These are phyloP conservation scores for Herpetomonas samuelpessoai DNA, from an alignment of 208 protist species.

Conservation along the genomic window DNA sequence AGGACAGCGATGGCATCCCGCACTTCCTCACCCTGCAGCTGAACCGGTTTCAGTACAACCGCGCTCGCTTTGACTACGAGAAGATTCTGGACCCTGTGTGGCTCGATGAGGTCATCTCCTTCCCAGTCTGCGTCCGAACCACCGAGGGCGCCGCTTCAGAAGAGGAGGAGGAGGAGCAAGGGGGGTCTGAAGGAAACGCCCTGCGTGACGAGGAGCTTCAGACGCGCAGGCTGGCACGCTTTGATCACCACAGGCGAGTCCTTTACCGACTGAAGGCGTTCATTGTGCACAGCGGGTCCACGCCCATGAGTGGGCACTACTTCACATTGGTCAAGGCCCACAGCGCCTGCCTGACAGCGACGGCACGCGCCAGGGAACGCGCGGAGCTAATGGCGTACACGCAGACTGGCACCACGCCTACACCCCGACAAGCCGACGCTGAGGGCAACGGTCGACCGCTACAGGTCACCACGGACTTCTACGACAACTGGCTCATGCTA, in stretches of 20 bases:
- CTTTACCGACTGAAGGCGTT: constrained; percentile 48
- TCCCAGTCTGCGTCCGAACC: constrained; percentile 23
- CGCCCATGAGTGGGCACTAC: constrained; percentile 62
- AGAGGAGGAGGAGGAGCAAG: constrained; percentile 7
- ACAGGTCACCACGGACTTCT: constrained; percentile 12
- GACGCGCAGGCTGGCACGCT: background rate
- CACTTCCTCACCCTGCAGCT: constrained; percentile 57
- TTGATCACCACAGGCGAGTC: constrained; percentile 10
- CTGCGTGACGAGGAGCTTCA: background rate
- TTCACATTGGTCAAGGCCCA: constrained; percentile 30
- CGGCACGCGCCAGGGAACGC: background rate
- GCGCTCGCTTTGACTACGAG: constrained; percentile 21
- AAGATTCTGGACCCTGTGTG: constrained; percentile 50
- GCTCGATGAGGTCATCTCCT: constrained; percentile 46
- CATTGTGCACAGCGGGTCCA: constrained; percentile 69
- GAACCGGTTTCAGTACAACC: constrained; percentile 59
- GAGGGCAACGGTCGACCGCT: background rate
- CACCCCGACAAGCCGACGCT: too few relatives aligned
- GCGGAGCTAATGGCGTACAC: background rate
- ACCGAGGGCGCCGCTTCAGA: constrained; percentile 8
- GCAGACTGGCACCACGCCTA: too few relatives aligned
- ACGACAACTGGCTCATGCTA: constrained; percentile 48
- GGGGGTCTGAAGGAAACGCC: too few relatives aligned
- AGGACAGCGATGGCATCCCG: constrained; percentile 23
- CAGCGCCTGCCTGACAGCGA: background rate